phyloP scores from a whole-genome alignment of 139 green algal species.

The Haematococcus sp. region DNA sequence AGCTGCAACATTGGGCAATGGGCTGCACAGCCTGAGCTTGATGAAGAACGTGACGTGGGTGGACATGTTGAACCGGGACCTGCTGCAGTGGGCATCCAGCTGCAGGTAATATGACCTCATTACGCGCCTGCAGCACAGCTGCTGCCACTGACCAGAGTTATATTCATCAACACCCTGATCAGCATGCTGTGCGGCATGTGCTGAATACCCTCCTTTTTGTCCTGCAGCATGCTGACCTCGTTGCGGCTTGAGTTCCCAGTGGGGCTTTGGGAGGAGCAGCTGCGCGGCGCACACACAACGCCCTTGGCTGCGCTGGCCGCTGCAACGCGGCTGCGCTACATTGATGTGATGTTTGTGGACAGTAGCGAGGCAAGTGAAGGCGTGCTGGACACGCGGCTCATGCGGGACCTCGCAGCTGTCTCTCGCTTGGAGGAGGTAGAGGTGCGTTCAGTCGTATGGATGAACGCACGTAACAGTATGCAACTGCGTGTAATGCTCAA shows the following conservation, averaged over 20 bases:
- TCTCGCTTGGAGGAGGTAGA: slow-evolving; percentile 9
- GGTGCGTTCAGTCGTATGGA: neutral
- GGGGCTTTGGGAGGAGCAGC: neutral
- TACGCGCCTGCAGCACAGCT: too few relatives aligned
- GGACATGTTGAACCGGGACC: neutral
- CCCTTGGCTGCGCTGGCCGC: slow-evolving; percentile 1
- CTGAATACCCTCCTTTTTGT: too few relatives aligned
- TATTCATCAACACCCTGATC: too few relatives aligned
- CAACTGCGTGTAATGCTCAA: neutral
- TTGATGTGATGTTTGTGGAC: slow-evolving; percentile 22
- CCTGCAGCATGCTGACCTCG: neutral
- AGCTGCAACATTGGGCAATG: too few relatives aligned
- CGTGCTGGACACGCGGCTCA: slow-evolving; percentile 15
- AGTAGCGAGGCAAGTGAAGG: slow-evolving; percentile 4
- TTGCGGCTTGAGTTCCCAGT: slow-evolving; percentile 5
- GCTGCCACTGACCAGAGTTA: too few relatives aligned
- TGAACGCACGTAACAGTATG: too few relatives aligned
- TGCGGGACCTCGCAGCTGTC: slow-evolving; percentile 10
- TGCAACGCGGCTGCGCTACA: slow-evolving; percentile 1
- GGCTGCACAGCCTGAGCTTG: neutral
- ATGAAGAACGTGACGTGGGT: slow-evolving; percentile 6
- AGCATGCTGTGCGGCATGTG: too few relatives aligned
- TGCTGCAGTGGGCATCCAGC: neutral
- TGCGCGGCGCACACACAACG: neutral
- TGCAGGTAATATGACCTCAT: slow-evolving; percentile 6